phyloP scores from a whole-genome alignment of 106 monocot genomes.

The Narthecium ossifragum region DNA sequence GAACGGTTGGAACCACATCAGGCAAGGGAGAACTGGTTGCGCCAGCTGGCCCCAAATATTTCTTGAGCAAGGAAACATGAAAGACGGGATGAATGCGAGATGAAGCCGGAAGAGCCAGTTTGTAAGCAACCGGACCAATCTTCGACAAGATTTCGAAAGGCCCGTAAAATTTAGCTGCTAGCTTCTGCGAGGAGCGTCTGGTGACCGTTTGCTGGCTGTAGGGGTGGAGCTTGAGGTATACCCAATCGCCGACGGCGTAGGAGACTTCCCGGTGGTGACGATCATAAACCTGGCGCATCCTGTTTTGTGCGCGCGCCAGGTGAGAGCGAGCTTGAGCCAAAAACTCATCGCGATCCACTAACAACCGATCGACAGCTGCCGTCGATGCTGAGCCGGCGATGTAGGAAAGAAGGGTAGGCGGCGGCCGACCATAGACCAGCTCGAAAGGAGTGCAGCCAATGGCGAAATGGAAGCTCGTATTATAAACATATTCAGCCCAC shows the following conservation, averaged over 20 bases:
- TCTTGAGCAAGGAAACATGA: neutral
- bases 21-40: neutral
- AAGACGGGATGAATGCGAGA: neutral
- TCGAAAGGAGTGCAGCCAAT: neutral
- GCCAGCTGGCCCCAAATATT: neutral
- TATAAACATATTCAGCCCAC: conserved; percentile 8
- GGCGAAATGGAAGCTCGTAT: neutral
- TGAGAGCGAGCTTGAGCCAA: neutral
- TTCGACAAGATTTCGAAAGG: neutral
- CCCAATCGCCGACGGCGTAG: neutral
- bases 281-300: neutral
- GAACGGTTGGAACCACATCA: neutral
- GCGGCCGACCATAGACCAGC: neutral
- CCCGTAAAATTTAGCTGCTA: neutral
- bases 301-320: neutral
- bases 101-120: neutral
- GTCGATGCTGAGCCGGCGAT: neutral
- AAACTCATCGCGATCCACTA: neutral
- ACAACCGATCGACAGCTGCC: neutral
- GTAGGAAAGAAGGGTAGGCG: neutral
- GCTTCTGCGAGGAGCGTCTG: neutral
- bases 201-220: neutral
- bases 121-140: neutral
- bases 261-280: neutral
- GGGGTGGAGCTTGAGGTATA: neutral